Evolutionary conservation across 306 rosid genomes (phyloP), one percentile per base, ranked within the genome.

Genomic region (Begonia peltatifolia): DNA sequence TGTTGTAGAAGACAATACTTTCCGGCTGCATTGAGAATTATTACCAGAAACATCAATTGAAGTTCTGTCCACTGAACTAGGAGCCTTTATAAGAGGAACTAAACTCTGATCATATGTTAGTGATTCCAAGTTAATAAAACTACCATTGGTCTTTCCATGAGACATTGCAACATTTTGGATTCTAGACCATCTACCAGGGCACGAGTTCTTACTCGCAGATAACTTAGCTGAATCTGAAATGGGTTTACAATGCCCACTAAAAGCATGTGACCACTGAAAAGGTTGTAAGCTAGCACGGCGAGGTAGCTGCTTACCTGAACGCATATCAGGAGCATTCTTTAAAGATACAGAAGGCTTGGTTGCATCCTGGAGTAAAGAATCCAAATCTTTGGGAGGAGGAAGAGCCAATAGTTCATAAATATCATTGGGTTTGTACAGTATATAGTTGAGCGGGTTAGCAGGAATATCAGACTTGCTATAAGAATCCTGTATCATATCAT

Each of bases 141-240:
- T 54, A 76, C 68, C 61, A 41, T 74, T 59, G 23, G 66, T 58
- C 54, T 46, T 68, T 66, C 59, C 68, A 42, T 54, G 42, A 59
- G 70, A 64, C 63, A 66, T 77, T 46, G 69, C 47, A 78, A 57
- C 44, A 46, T 74, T 59, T 62, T 71, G 76, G 60, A 86, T 72
- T 70, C 76, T 73, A 50, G 70, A 68, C 94, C 96, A 86, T 79
- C 81, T 78, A 71, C 94, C 99, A 57, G 73, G 93, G 76, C 99
- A 92, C 4, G 68, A 65, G 55, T 79, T 70, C 75, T 70, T 83
- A 71, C 70, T 81, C 49, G 87, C 58, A 48, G 96, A 74, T 52
- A 72, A 64, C 69, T 81, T 92, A 60, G 68, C 74, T 14, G 77
- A 57, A 60, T 92, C 99, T 12, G 84, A 79, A 77, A 65, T 86